Conservation (phyloP, 2,329 filamentous ascomycete species). For the Fusarium pseudoanthophilum region DNA sequence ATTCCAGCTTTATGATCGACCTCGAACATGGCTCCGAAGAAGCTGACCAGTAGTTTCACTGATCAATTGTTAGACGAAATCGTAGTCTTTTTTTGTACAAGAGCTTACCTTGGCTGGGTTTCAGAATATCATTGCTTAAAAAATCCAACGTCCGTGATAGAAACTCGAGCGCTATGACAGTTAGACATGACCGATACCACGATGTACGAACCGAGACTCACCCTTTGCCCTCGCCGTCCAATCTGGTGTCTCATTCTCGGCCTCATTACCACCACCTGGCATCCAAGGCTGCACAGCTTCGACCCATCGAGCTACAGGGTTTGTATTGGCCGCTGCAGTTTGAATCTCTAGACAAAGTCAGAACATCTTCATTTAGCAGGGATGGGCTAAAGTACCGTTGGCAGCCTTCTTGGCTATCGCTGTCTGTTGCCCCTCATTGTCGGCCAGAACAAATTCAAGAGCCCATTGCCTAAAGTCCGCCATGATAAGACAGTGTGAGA, state of each 20-base stretch:
- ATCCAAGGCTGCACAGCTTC: constrained; percentile 67
- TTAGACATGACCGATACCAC: background rate
- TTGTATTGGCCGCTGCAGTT: constrained; percentile 54
- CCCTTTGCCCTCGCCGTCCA: constrained; percentile 66
- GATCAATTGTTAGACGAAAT: constrained; percentile 10
- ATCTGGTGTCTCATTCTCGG: constrained; percentile 57
- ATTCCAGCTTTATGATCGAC: constrained; percentile 70
- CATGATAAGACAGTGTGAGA: constrained; percentile 50
- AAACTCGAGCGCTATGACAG: constrained; percentile 62
- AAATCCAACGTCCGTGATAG: constrained; percentile 63
- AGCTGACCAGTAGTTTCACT: constrained; percentile 61
- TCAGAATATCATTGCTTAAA: constrained; percentile 59
- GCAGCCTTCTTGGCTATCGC: constrained; percentile 59
- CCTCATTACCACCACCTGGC: constrained; percentile 54
- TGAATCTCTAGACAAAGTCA: constrained; percentile 55
- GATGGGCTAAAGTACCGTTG: constrained; percentile 46
- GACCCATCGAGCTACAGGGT: constrained; percentile 65
- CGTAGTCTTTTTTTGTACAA: background rate
- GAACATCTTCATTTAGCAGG: background rate
- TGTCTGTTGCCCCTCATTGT: constrained; percentile 55
- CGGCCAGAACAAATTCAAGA: constrained; percentile 64
- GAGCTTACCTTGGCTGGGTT: constrained; percentile 59
- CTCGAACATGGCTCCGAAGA: constrained; percentile 69
- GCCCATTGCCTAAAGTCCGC: constrained; percentile 63
- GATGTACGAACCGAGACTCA: constrained; percentile 33